Percentiles rank a stretch among this genome's conserved stretches.
These are phyloP conservation scores for Nakazawaea pomicola DNA, from an alignment of 805 yeast genomes.

Conservation along the genomic window DNA sequence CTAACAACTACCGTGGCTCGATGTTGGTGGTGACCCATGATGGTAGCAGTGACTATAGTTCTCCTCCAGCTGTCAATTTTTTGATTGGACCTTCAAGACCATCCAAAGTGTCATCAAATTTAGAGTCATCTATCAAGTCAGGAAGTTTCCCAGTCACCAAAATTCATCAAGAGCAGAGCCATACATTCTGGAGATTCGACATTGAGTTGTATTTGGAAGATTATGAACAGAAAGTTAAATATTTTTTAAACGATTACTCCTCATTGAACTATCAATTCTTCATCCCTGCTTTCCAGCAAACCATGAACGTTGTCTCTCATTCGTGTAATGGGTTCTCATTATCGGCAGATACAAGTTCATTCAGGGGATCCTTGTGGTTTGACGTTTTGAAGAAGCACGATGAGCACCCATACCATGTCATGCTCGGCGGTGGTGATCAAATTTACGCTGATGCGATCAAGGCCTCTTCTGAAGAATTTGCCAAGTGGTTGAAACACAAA, in stretches of 20 bases:
- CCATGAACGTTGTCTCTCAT: conserved; percentile 78
- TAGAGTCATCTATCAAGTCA: conserved; percentile 11
- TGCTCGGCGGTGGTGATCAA: conserved; percentile 98
- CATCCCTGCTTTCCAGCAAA: conserved; percentile 56
- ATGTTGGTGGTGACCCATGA: conserved; percentile 60
- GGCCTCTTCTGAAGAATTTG: conserved; percentile 44
- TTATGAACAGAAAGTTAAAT: conserved; percentile 59
- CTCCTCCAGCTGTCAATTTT: conserved; percentile 27
- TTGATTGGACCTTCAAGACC: conserved; percentile 29
- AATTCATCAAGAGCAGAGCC: conserved; percentile 32
- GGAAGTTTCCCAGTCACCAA: conserved; percentile 45
- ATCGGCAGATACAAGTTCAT: conserved; percentile 58
- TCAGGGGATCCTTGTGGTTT: conserved; percentile 77
- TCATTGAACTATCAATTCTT: conserved; percentile 51
- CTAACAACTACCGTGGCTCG: conserved; percentile 58
- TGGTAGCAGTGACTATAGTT: conserved; percentile 18
- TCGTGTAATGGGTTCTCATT: conserved; percentile 92
- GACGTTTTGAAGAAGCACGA: conserved; percentile 74
- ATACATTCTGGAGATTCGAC: conserved; percentile 60
- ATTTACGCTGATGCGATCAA: conserved; percentile 83
- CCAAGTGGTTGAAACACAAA: conserved; percentile 58
- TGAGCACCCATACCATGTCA: conserved; percentile 69
- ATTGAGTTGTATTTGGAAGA: conserved; percentile 43
- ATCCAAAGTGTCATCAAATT: conserved; percentile 13
- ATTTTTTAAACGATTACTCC: conserved; percentile 46